Conservation (phyloP, 2,329 filamentous ascomycete species). For the Botrytis deweyae region DNA sequence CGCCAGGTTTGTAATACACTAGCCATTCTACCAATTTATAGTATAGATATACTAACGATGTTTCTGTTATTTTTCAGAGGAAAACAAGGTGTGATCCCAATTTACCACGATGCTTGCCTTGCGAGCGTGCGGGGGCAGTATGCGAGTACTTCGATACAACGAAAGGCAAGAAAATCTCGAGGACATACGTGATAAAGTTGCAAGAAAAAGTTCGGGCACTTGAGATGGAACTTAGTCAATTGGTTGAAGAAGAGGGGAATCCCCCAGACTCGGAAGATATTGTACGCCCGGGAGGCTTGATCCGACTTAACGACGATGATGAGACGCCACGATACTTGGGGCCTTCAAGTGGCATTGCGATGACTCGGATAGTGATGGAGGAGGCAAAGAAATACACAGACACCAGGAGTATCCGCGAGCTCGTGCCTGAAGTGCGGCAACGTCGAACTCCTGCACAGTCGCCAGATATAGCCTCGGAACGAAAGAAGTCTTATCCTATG, state of each 20-base stretch:
- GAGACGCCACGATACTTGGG: slow-evolving; percentile 87
- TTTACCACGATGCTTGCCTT: slow-evolving; percentile 86
- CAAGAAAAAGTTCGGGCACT: slow-evolving; percentile 82
- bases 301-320: slow-evolving; percentile 80
- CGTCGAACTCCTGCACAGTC: slow-evolving; percentile 68
- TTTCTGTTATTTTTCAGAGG: slow-evolving; percentile 49
- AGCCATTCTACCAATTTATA: slow-evolving; percentile 23
- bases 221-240: slow-evolving; percentile 76
- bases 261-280: slow-evolving; percentile 77
- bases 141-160: slow-evolving; percentile 96
- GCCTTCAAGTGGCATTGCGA: slow-evolving; percentile 91
- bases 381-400: slow-evolving; percentile 92
- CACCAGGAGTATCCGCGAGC: slow-evolving; percentile 85
- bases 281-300: slow-evolving; percentile 80
- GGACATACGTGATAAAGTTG: slow-evolving; percentile 88
- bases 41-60: slow-evolving; percentile 42
- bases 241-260: slow-evolving; percentile 73
- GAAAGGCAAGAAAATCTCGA: slow-evolving; percentile 80
- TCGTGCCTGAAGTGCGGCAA: slow-evolving; percentile 73
- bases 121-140: slow-evolving; percentile 83
- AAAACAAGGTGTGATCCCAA: slow-evolving; percentile 96
- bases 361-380: slow-evolving; percentile 93
- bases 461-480: slow-evolving; percentile 50
- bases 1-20: slow-evolving; percentile 59
- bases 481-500: slow-evolving; percentile 86